Conservation (phyloP, 768 basidiomycete species). For the Naganishia vaughanmartiniae region DNA sequence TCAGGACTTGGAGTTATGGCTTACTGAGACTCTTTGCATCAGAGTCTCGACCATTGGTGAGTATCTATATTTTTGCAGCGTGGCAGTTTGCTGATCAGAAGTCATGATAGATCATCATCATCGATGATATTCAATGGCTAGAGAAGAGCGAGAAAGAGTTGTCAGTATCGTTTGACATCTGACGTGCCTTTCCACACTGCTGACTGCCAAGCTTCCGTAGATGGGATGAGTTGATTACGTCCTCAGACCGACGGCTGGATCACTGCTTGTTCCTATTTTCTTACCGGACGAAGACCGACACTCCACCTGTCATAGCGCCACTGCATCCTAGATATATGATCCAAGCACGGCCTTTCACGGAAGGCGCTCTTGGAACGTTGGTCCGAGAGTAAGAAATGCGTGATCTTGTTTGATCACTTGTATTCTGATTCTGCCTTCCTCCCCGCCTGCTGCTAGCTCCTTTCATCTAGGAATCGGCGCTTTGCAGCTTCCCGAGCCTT, state of each 20-base stretch:
- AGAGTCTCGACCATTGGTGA: conserved; percentile 28
- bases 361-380: background rate
- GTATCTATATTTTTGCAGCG: background rate
- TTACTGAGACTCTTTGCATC: conserved; percentile 40
- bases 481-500: background rate
- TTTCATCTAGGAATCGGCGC: conserved; percentile 15
- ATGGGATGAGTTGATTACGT: conserved; percentile 24
- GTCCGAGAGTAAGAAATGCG: background rate
- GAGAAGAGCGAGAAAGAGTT: conserved; percentile 25
- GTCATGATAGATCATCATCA: conserved; percentile 33
- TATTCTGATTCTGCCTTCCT: no score
- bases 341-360: conserved; percentile 25
- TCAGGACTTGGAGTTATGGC: conserved; percentile 23
- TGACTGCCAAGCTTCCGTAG: background rate
- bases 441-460: background rate
- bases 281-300: conserved; percentile 32
- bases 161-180: background rate
- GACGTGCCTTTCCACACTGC: no score
- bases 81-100: background rate
- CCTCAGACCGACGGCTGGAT: conserved; percentile 25
- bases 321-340: conserved; percentile 15
- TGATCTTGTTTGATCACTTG: no score
- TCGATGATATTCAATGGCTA: conserved; percentile 46
- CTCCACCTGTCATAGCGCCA: conserved; percentile 16
- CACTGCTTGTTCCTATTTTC: conserved; percentile 37